A percentile compares a stretch with the other conserved stretches of the same genome.
These are phyloP conservation scores for Paramecium octaurelia DNA, from an alignment of 73 alveolate genomes.

Conservation along the genomic window DNA sequence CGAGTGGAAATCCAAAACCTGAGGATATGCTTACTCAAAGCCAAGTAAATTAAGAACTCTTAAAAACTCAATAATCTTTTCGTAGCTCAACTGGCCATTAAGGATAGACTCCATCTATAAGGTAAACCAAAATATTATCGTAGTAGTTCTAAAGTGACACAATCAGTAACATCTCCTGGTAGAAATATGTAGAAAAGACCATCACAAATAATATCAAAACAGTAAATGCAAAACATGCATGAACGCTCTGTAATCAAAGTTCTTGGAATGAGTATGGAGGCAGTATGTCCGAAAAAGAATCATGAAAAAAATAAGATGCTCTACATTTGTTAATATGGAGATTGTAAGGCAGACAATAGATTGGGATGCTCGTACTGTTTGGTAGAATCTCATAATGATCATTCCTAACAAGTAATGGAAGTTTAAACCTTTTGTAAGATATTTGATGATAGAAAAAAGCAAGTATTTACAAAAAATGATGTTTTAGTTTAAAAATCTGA, in stretches of 20 bases:
- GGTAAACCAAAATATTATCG: not conserved
- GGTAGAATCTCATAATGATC: conserved; percentile 16
- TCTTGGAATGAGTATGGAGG: conserved; percentile 22
- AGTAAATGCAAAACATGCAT: not conserved
- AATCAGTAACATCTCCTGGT: not conserved
- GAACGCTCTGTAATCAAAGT: not conserved
- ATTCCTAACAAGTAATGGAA: not conserved
- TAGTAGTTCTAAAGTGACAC: not conserved
- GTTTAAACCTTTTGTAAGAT: conserved; percentile 8
- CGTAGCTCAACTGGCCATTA: not conserved
- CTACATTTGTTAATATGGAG: not conserved
- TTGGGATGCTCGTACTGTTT: conserved; percentile 32
- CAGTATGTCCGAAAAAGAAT: conserved; percentile 6
- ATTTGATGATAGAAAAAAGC: conserved; percentile 1
- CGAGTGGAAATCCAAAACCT: not conserved
- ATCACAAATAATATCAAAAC: not conserved
- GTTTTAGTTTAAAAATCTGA: not conserved
- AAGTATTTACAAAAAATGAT: not conserved
- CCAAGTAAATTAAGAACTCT: not conserved
- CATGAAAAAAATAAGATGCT: conserved; percentile 29
- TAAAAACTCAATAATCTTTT: not conserved
- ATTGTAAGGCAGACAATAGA: conserved; percentile 9
- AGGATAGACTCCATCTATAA: not conserved
- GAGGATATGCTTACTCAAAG: not conserved
- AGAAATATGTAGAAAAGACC: not conserved